These are phyloP conservation scores for Fagopyrum tataricum DNA, from an alignment of 148 eudicot genomes.

Conservation along the genomic window DNA sequence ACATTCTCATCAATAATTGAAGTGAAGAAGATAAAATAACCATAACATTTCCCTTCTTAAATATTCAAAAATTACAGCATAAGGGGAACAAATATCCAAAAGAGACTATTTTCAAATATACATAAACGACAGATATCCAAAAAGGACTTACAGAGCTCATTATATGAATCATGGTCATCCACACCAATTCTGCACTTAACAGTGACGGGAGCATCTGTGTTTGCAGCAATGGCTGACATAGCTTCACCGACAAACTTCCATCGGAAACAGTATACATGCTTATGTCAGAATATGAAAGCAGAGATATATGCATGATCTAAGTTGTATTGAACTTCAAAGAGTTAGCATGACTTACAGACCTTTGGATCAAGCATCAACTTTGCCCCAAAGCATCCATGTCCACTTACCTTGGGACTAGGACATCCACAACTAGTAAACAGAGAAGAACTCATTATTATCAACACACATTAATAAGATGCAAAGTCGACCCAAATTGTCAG, in stretches of 20 bases:
- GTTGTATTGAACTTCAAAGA: background rate
- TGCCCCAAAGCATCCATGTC: constrained; percentile 96
- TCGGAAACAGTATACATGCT: constrained; percentile 29
- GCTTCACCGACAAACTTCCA: constrained; percentile 99
- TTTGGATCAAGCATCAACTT: constrained; percentile 94
- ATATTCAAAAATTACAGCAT: background rate
- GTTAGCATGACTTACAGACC: constrained; percentile 35
- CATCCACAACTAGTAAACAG: constrained; percentile 78
- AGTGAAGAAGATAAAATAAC: background rate
- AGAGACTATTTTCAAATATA: background rate
- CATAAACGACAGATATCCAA: constrained; percentile 1
- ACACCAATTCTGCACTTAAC: constrained; percentile 98
- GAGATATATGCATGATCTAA: background rate
- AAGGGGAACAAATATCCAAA: background rate
- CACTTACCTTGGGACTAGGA: constrained; percentile 93
- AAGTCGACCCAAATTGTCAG: constrained; percentile 1
- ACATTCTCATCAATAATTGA: background rate
- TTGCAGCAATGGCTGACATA: constrained; percentile 93
- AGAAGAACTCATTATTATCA: constrained; percentile 16
- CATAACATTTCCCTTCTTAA: background rate
- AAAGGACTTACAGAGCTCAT: constrained; percentile 75
- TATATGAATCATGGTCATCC: constrained; percentile 87
- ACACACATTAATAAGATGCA: constrained; percentile 6
- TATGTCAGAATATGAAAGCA: constrained; percentile 1
- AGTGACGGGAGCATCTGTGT: constrained; percentile 83